Conservation (phyloP, 805 yeast genomes). For the Candida maltosa region DNA sequence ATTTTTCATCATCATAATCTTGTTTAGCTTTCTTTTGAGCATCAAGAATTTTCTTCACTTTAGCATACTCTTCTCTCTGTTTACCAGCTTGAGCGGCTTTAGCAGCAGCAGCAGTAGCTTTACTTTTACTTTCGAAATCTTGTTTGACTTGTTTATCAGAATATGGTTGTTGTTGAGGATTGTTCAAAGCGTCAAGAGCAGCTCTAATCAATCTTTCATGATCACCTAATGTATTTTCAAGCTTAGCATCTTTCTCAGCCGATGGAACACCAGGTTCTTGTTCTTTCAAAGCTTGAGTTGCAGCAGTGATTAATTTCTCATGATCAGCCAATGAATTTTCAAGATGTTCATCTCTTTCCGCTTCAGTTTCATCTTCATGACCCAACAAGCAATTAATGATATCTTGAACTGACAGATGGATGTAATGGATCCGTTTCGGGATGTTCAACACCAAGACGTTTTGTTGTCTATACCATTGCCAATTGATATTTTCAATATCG, state of each 20-base stretch:
- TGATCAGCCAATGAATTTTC: conserved; percentile 3
- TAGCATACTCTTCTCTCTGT: conserved; percentile 7
- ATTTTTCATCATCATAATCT: not conserved
- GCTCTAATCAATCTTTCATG: conserved; percentile 1
- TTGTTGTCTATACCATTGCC: conserved; percentile 27
- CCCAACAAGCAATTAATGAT: conserved; percentile 9
- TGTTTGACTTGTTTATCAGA: conserved; percentile 7
- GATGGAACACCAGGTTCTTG: too few species aligned
- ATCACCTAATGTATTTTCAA: not conserved
- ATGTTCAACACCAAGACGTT: conserved; percentile 34
- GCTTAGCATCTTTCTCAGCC: not conserved
- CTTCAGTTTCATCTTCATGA: not conserved
- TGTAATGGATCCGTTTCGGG: conserved; percentile 30
- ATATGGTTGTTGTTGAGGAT: not conserved
- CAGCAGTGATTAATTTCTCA: not conserved
- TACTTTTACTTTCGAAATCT: conserved; percentile 5
- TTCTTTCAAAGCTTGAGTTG: not conserved
- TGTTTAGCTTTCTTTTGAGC: conserved; percentile 8
- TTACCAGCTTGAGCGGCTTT: conserved; percentile 5
- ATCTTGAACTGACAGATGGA: conserved; percentile 8
- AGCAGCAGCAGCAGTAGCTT: conserved; percentile 8
- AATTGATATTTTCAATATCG: conserved; percentile 28
- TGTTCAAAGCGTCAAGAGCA: conserved; percentile 2
- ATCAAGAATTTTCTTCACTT: conserved; percentile 7
- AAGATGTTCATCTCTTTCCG: conserved; percentile 7